These are phyloP conservation scores for Cucumis cinereus DNA, from an alignment of 306 rosid genomes.

Conservation along the genomic window DNA sequence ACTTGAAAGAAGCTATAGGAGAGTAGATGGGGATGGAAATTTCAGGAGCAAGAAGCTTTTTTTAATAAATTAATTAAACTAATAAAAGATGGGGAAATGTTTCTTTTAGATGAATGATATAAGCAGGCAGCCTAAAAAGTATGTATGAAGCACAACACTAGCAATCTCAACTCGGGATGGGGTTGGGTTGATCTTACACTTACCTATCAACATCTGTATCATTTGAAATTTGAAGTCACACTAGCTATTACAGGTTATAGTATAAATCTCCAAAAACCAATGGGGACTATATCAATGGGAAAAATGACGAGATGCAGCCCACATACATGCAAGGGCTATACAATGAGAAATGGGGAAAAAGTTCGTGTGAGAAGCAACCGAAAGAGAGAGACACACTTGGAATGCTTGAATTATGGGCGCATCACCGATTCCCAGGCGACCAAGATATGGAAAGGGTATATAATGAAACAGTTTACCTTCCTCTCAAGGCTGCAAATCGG, in stretches of 20 bases:
- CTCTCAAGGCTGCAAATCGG: conserved; percentile 71
- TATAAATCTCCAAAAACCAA: not conserved
- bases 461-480: conserved; percentile 24
- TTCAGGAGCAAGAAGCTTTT: not conserved
- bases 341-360: not conserved
- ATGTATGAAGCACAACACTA: not conserved
- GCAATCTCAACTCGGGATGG: not conserved
- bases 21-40: not conserved
- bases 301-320: not conserved
- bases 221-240: conserved; percentile 5
- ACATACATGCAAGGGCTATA: not conserved
- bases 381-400: not conserved
- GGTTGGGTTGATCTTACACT: not conserved
- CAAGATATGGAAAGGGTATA: not conserved
- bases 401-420: not conserved
- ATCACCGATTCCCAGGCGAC: not conserved
- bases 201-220: conserved; percentile 5
- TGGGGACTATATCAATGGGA: not conserved
- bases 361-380: not conserved
- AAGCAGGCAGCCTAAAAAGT: not conserved
- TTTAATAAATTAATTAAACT: not conserved
- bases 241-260: not conserved
- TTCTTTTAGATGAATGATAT: not conserved
- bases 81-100: not conserved
- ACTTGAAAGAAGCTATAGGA: not conserved